These are phyloP conservation scores for Septoria linicola DNA, from an alignment of 2,329 filamentous ascomycete genomes.

Conservation along the genomic window DNA sequence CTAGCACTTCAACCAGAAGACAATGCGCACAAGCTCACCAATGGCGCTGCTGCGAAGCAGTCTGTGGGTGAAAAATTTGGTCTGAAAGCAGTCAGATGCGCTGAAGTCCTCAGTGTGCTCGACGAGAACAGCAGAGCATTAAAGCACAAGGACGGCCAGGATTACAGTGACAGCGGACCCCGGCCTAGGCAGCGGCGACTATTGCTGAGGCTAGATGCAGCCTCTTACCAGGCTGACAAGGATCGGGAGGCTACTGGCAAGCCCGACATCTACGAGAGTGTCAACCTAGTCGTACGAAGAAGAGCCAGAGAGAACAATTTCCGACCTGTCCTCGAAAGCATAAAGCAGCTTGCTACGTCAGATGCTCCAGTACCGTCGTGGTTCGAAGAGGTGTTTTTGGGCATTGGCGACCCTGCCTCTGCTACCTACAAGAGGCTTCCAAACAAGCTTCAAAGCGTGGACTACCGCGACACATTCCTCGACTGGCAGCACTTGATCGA, in stretches of 20 bases:
- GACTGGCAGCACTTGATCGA: conserved; percentile 93
- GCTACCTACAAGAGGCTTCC: conserved; percentile 81
- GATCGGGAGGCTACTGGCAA: conserved; percentile 65
- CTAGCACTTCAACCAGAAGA: conserved; percentile 68
- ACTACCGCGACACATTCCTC: conserved; percentile 92
- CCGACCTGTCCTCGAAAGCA: conserved; percentile 86
- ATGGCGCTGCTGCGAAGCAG: conserved; percentile 51
- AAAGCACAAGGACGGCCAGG: conserved; percentile 55
- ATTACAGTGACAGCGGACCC: conserved; percentile 62
- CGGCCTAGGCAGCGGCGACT: conserved; percentile 66
- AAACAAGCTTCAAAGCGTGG: conserved; percentile 73
- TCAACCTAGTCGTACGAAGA: conserved; percentile 84
- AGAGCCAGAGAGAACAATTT: conserved; percentile 95
- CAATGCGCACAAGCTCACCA: conserved; percentile 51
- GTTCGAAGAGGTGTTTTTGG: conserved; percentile 96
- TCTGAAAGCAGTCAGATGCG: conserved; percentile 71
- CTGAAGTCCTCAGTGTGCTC: conserved; percentile 79
- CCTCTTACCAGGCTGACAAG: conserved; percentile 74
- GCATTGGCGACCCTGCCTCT: conserved; percentile 87
- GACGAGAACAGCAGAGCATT: conserved; percentile 79
- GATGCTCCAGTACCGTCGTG: conserved; percentile 84
- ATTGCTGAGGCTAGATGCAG: conserved; percentile 76
- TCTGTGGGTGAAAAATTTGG: conserved; percentile 61
- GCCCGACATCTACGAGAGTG: conserved; percentile 73
- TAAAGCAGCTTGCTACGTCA: conserved; percentile 79